These are phyloP conservation scores for Globisporangium nagaii DNA, from an alignment of 352 stramenopile species.

Conservation along the genomic window DNA sequence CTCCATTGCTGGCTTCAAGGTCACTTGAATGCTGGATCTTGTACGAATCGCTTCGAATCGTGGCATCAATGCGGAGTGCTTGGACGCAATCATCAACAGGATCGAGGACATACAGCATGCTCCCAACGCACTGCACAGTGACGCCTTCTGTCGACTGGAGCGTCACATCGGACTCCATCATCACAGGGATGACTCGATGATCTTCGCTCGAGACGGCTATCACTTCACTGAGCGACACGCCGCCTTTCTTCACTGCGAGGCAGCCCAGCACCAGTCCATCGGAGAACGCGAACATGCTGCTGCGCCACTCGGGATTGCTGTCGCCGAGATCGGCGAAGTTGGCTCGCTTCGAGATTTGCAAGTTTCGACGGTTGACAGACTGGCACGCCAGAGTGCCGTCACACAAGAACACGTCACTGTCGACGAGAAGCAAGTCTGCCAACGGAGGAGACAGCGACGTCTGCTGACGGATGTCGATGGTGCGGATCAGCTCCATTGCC, in stretches of 20 bases:
- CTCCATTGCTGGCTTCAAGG: background rate
- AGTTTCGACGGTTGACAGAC: slow-evolving; percentile 33
- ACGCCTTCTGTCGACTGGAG: slow-evolving; percentile 5
- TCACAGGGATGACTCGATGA: slow-evolving; percentile 23
- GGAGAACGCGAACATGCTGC: slow-evolving; percentile 18
- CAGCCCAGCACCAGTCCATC: slow-evolving; percentile 22
- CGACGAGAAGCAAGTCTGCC: slow-evolving; percentile 1
- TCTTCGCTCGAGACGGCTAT: slow-evolving; percentile 21
- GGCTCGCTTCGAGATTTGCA: slow-evolving; percentile 28
- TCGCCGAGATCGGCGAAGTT: background rate
- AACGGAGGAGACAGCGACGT: slow-evolving; percentile 9
- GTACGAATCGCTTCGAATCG: slow-evolving; percentile 45
- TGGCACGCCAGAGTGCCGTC: slow-evolving; percentile 27
- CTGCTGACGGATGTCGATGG: slow-evolving; percentile 7
- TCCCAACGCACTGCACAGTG: slow-evolving; percentile 16
- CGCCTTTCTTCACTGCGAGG: slow-evolving; percentile 1
- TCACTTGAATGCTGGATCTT: slow-evolving; percentile 25
- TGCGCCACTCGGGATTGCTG: background rate
- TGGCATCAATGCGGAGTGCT: slow-evolving; percentile 16
- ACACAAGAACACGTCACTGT: slow-evolving; percentile 17
- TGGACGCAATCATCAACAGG: slow-evolving; percentile 8
- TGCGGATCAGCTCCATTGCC: slow-evolving; percentile 9
- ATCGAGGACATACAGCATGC: slow-evolving; percentile 29
- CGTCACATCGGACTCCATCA: slow-evolving; percentile 1
- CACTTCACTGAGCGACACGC: background rate